Conservation (phyloP, 1,284 basidiomycete species). For the Fomitopsis schrenkii region DNA sequence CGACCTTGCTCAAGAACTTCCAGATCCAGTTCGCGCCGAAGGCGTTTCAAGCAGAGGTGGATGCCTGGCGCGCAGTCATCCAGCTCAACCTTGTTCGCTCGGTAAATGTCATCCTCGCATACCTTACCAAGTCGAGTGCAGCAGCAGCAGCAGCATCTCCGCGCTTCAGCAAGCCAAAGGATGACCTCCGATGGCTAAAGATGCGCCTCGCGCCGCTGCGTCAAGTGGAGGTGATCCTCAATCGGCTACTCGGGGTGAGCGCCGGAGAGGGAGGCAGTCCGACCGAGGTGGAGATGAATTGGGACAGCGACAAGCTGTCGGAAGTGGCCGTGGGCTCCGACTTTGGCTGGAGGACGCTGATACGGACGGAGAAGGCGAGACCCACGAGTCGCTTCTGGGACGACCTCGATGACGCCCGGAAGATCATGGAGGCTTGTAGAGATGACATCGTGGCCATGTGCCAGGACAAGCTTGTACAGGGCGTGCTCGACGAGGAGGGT, state of each 20-base stretch:
- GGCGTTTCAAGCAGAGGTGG: slow-evolving; percentile 51
- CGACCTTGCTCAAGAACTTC: slow-evolving; percentile 63
- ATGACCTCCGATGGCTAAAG: slow-evolving; percentile 40
- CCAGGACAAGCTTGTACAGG: slow-evolving; percentile 39
- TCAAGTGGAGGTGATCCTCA: slow-evolving; percentile 51
- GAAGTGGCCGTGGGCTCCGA: slow-evolving; percentile 47
- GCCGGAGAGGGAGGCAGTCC: slow-evolving; percentile 1
- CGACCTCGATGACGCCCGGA: slow-evolving; percentile 38
- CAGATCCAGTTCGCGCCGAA: slow-evolving; percentile 57
- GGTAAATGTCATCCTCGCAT: slow-evolving; percentile 51
- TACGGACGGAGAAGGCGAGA: slow-evolving; percentile 7
- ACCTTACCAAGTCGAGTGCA: slow-evolving; percentile 24
- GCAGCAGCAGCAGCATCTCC: slow-evolving; percentile 5
- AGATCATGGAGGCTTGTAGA: slow-evolving; percentile 50
- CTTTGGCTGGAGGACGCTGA: slow-evolving; percentile 42
- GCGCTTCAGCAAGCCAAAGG: slow-evolving; percentile 6
- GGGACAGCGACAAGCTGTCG: slow-evolving; percentile 6
- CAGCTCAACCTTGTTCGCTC: slow-evolving; percentile 61
- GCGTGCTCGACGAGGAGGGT: slow-evolving; percentile 35
- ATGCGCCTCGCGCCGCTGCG: slow-evolving; percentile 51
- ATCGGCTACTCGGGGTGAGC: slow-evolving; percentile 19
- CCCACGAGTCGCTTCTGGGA: slow-evolving; percentile 15
- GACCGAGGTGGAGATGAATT: background rate
- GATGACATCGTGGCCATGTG: slow-evolving; percentile 53
- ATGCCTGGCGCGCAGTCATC: slow-evolving; percentile 58